These are phyloP conservation scores for Decorospora gaudefroyi DNA, from an alignment of 2,329 filamentous ascomycete genomes.

Conservation along the genomic window DNA sequence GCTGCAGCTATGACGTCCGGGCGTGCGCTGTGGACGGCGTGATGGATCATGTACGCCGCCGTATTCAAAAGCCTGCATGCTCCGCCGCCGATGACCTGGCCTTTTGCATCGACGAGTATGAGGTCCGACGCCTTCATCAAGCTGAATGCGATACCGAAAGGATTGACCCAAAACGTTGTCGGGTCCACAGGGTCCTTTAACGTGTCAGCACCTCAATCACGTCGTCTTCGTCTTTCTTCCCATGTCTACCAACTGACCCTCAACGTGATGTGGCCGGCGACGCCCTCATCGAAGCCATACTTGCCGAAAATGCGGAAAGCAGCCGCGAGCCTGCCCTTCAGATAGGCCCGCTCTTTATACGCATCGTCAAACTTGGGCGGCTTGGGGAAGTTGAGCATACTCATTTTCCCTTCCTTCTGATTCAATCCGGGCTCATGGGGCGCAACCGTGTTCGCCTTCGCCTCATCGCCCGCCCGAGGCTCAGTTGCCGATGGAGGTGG, in stretches of 20 bases:
- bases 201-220: constrained; percentile 9
- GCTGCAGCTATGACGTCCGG: constrained; percentile 64
- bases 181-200: constrained; percentile 60
- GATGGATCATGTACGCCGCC: constrained; percentile 64
- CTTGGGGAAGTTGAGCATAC: constrained; percentile 32
- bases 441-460: constrained; percentile 35
- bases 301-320: constrained; percentile 49
- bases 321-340: constrained; percentile 47
- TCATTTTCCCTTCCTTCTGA: constrained; percentile 30
- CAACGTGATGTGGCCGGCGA: constrained; percentile 67
- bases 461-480: constrained; percentile 29
- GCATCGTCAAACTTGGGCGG: constrained; percentile 47
- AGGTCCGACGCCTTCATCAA: constrained; percentile 67
- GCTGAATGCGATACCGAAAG: constrained; percentile 66
- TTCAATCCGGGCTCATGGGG: constrained; percentile 42
- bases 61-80: constrained; percentile 44
- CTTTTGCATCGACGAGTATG: constrained; percentile 66
- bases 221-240: neutral
- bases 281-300: constrained; percentile 50
- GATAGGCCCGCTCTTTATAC: constrained; percentile 45
- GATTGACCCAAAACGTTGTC: constrained; percentile 68
- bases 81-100: constrained; percentile 67
- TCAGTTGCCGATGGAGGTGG: constrained; percentile 43
- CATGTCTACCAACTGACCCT: constrained; percentile 45
- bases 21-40: constrained; percentile 62